Evolutionary conservation across 1,284 basidiomycete genomes (phyloP), one percentile per base, ranked within the genome.

Genomic region (Pyrrhoderma noxium): DNA sequence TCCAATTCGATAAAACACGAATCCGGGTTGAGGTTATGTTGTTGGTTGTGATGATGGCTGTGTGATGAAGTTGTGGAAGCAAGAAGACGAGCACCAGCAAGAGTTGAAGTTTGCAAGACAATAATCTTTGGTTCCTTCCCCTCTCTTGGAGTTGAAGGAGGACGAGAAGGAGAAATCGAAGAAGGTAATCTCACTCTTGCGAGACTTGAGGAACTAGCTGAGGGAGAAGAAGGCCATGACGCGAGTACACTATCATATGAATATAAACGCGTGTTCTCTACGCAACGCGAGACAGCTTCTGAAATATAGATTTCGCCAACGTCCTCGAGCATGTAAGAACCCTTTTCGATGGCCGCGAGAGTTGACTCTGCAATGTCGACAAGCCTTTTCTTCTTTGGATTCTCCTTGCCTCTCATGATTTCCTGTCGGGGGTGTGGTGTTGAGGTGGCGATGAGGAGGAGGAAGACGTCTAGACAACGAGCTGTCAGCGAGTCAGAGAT

Each of bases 221-320:
- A 18, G 18, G 37, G 60, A 51, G 3, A 47, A 37, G 58, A 51
- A 4, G 61, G 16, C 75, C 75, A 76, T 22, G 58, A 55, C 3
- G 71, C 67, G 2, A 73, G 59, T 2, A 65, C 39, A 2, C 60
- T 62, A 36, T 75, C 66, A 7, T 73, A 67, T 1, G 65, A 56
- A 53, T 73, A 77, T 50, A 69, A 72, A 27, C 60, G 61, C 0
- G 75, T 76, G 45, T 68, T 64, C 45, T 66, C 65, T 40, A 67
- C 65, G 19, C 69, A 68, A 36, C 61, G 57, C 25, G 60, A 57
- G 43, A 67, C 54, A 45, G 62, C 57, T 1, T 62, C 63, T 13
- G 60, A 61, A 36, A 76, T 57, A 55, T 67, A 67, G 54, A 67
- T 59, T 39, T 60, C 43, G 2, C 43, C 47, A 9, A 50, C 44